Evolutionary conservation across 2,329 filamentous ascomycete genomes (phyloP).

Genomic region (Neonectria punicea): DNA sequence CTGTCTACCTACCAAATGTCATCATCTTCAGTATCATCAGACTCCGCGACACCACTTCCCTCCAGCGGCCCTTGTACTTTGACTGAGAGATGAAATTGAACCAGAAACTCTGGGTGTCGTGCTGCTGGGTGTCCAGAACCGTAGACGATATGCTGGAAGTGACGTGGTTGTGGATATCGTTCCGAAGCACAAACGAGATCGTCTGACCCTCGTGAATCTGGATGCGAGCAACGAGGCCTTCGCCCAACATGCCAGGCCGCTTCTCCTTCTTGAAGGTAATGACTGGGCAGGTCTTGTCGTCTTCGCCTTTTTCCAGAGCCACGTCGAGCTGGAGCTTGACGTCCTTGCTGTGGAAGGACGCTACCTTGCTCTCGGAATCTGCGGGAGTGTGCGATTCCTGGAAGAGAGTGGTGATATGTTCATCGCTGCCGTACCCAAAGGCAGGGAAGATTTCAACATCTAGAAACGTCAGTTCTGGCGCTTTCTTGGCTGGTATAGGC

Average conservation of each 20-base stretch:
- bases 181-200: constrained; percentile 75
- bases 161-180: constrained; percentile 67
- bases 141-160: constrained; percentile 67
- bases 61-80: constrained; percentile 77
- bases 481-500: background rate
- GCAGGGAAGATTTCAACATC: constrained; percentile 78
- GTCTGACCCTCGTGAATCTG: constrained; percentile 72
- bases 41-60: constrained; percentile 76
- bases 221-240: constrained; percentile 71
- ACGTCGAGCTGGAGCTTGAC: constrained; percentile 74
- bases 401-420: constrained; percentile 68
- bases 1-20: constrained; percentile 64
- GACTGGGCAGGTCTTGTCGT: constrained; percentile 56
- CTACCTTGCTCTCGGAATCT: constrained; percentile 63
- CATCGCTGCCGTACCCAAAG: constrained; percentile 74
- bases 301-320: constrained; percentile 67
- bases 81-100: constrained; percentile 77
- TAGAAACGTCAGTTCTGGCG: constrained; percentile 35
- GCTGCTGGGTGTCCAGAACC: constrained; percentile 70
- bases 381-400: constrained; percentile 54
- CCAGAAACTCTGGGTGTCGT: constrained; percentile 78
- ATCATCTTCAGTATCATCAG: constrained; percentile 80
- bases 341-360: constrained; percentile 69
- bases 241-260: constrained; percentile 64
- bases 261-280: constrained; percentile 66